These are phyloP conservation scores for Aspergillus ibericus DNA, from an alignment of 2,329 filamentous ascomycete species.

Conservation along the genomic window DNA sequence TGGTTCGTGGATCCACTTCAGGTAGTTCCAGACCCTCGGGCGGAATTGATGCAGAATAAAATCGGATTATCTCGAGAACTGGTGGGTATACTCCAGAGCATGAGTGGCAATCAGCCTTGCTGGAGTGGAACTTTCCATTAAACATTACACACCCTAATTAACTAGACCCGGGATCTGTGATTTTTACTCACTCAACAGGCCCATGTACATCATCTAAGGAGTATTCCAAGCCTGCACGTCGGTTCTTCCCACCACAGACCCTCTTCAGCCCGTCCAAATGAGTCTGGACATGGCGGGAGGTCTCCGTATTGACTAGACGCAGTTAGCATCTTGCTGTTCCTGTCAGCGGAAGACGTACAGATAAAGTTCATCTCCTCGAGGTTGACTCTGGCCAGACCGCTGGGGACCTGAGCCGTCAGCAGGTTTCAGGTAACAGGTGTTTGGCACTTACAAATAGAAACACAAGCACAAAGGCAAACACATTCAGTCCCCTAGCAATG, in stretches of 20 bases:
- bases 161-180: too few relatives aligned
- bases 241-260: neutral
- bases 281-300: neutral
- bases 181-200: too few relatives aligned
- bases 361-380: constrained; percentile 16
- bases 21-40: too few relatives aligned
- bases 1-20: too few relatives aligned
- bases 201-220: neutral
- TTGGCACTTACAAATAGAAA: constrained; percentile 7
- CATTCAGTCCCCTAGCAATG: constrained; percentile 9
- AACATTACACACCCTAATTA: too few relatives aligned
- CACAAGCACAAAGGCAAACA: constrained; percentile 8
- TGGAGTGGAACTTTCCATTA: too few relatives aligned
- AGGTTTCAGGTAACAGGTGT: neutral
- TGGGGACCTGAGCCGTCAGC: constrained; percentile 12
- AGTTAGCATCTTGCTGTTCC: neutral
- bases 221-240: neutral
- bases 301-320: neutral
- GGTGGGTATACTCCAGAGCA: too few relatives aligned
- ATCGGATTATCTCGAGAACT: too few relatives aligned
- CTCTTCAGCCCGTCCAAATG: neutral
- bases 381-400: constrained; percentile 4
- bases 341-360: constrained; percentile 8
- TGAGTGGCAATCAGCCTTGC: too few relatives aligned
- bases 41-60: too few relatives aligned